Percentiles rank a stretch among this genome's conserved stretches.
Conservation (phyloP, 2,329 filamentous ascomycete species). For the Chalara sp. region DNA sequence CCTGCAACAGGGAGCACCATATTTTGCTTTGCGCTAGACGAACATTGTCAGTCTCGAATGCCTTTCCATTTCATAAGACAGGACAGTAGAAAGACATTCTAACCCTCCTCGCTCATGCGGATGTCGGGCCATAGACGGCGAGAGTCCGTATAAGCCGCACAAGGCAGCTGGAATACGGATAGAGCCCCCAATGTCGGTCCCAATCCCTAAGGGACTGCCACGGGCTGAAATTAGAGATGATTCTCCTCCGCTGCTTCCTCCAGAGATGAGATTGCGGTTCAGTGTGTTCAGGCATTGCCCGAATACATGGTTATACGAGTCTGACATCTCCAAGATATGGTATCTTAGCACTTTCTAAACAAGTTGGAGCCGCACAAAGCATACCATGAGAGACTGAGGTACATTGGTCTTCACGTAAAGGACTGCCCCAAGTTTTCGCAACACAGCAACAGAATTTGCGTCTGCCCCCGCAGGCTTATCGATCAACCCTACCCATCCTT, state of each 20-base stretch:
- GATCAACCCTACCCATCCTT: no score
- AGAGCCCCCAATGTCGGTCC: slow-evolving; percentile 36
- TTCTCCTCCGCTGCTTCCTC: neutral
- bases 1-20: no score
- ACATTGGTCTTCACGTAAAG: slow-evolving; percentile 24
- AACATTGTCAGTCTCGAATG: no score
- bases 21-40: no score
- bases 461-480: neutral
- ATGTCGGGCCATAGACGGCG: no score
- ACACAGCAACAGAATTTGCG: slow-evolving; percentile 24
- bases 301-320: no score
- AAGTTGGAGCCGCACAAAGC: no score
- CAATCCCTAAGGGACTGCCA: slow-evolving; percentile 29
- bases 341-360: no score
- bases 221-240: slow-evolving; percentile 5
- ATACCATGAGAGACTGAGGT: neutral
- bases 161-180: slow-evolving; percentile 33
- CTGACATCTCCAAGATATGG: no score
- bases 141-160: slow-evolving; percentile 34
- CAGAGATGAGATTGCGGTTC: neutral
- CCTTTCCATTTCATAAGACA: no score
- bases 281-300: neutral
- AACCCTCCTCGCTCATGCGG: no score
- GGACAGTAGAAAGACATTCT: no score
- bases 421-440: slow-evolving; percentile 29